Base-by-base conservation (phyloP, 768 basidiomycete genomes). In the Psilocybe cubensis region DNA sequence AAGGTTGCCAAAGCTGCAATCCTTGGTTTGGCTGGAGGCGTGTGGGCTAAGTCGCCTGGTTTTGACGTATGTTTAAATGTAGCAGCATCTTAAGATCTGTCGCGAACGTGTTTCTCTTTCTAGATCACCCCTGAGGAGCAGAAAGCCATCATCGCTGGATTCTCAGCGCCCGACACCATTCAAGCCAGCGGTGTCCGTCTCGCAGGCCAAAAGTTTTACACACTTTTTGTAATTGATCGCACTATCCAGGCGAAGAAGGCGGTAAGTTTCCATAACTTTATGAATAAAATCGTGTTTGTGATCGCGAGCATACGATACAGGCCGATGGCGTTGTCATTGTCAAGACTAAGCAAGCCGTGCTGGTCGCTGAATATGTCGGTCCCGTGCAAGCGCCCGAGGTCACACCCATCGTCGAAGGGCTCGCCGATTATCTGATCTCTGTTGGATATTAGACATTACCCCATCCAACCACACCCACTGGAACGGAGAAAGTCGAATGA, bases 281-380 rank as follows among this genome's bases (percentile, higher is more conserved):
- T 52, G 12, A 24, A 17, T n/a, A 28, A 1, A 1, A 48, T 50
- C 9, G 44, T 38, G 51, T 25, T 28, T 31, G 24, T 46, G 42
- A 23, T 33, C 40, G 42, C 7, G 55, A n/a, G 21, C 4, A 20
- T 29, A 29, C 11, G 12, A 27, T 47, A 17, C 66, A 96, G 94
- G 81, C 79, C 20, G 85, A 92, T 69, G 95, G 96, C 1, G 83
- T 78, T 33, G 70, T 86, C 60, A 65, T 94, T 57, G 86, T 91
- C 45, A 91, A 90, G 79, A 96, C 93, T 17, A 88, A 81, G 59
- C 89, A 91, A 66, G 93, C 92, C n/a, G 76, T 96, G 54, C 78
- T 98, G 51, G 86, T 97, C 20, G 83, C 85, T 4, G 87, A 88
- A 67, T 98, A 96, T 72, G 57, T 57, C 0, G 75, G 79, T 4